Evolutionary conservation across 805 yeast species (phyloP).

Genomic region (Ogataea sp.): DNA sequence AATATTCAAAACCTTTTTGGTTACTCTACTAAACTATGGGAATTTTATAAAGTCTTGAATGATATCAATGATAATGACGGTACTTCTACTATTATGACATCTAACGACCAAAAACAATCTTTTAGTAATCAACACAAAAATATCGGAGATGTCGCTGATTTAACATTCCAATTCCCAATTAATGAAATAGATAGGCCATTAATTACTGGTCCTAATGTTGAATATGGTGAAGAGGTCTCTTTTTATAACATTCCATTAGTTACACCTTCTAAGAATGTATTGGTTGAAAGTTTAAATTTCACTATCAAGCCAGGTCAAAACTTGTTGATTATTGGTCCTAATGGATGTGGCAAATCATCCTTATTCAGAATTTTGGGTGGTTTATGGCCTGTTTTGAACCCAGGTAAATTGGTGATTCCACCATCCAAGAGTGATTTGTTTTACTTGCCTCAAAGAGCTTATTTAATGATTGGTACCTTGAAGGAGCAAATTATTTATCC

Average conservation of each 20-base stretch:
- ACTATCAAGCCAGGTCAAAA: slow-evolving; percentile 76
- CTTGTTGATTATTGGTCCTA: slow-evolving; percentile 86
- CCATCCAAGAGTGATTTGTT: slow-evolving; percentile 59
- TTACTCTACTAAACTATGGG: slow-evolving; percentile 66
- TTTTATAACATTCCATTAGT: slow-evolving; percentile 73
- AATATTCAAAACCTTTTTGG: slow-evolving; percentile 80
- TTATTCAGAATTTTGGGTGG: slow-evolving; percentile 88
- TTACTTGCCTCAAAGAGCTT: slow-evolving; percentile 89
- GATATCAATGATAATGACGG: slow-evolving; percentile 27
- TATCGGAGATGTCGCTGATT: neutral
- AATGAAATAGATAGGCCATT: slow-evolving; percentile 10
- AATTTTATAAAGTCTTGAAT: slow-evolving; percentile 56
- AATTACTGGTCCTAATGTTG: slow-evolving; percentile 25
- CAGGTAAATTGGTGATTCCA: slow-evolving; percentile 56
- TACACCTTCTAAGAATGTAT: slow-evolving; percentile 75
- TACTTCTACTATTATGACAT: neutral
- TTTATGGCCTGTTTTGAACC: slow-evolving; percentile 71
- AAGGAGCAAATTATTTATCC: slow-evolving; percentile 90
- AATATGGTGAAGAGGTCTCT: slow-evolving; percentile 52
- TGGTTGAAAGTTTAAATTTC: slow-evolving; percentile 61
- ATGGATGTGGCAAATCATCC: slow-evolving; percentile 94
- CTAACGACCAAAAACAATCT: neutral
- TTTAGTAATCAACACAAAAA: neutral
- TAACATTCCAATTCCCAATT: neutral
- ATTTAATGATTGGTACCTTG: slow-evolving; percentile 70